Conservation (phyloP, 1,139 yeast species). For the Hansenula sp. region DNA sequence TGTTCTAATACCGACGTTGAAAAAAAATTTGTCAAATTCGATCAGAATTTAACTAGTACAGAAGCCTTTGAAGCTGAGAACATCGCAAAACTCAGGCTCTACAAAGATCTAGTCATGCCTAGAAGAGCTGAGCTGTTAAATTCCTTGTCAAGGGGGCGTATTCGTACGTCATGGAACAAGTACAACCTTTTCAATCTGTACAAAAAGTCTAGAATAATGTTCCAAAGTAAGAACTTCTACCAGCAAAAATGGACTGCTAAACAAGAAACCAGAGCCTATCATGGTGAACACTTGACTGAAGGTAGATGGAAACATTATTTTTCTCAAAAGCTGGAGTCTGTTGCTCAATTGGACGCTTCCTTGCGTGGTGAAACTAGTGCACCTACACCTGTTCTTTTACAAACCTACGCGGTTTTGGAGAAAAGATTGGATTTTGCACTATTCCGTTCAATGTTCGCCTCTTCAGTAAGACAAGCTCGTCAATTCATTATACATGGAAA, state of each 20-base stretch:
- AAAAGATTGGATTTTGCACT: slow-evolving; percentile 86
- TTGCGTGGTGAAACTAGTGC: slow-evolving; percentile 52
- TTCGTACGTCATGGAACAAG: slow-evolving; percentile 92
- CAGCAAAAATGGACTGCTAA: slow-evolving; percentile 94
- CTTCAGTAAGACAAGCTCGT: slow-evolving; percentile 91
- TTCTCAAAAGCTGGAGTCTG: slow-evolving; percentile 73
- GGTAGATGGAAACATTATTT: slow-evolving; percentile 72
- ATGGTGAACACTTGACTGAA: slow-evolving; percentile 92
- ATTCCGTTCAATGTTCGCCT: slow-evolving; percentile 90
- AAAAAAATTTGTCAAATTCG: not conserved
- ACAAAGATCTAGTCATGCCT: slow-evolving; percentile 40
- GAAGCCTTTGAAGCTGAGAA: not conserved
- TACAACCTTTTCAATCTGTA: slow-evolving; percentile 84
- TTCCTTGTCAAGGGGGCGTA: slow-evolving; percentile 66
- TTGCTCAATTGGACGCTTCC: slow-evolving; percentile 79
- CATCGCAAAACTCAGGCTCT: not conserved
- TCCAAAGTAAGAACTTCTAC: slow-evolving; percentile 58
- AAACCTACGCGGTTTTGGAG: slow-evolving; percentile 85
- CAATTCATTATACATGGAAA: slow-evolving; percentile 80
- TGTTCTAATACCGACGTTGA: not conserved
- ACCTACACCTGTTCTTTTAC: slow-evolving; percentile 78
- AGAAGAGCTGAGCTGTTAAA: slow-evolving; percentile 55
- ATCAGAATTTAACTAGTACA: not conserved
- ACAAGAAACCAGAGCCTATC: slow-evolving; percentile 90
- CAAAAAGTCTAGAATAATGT: slow-evolving; percentile 56